These are phyloP conservation scores for Wallemia hederae DNA, from an alignment of 1,284 basidiomycete genomes.

Conservation along the genomic window DNA sequence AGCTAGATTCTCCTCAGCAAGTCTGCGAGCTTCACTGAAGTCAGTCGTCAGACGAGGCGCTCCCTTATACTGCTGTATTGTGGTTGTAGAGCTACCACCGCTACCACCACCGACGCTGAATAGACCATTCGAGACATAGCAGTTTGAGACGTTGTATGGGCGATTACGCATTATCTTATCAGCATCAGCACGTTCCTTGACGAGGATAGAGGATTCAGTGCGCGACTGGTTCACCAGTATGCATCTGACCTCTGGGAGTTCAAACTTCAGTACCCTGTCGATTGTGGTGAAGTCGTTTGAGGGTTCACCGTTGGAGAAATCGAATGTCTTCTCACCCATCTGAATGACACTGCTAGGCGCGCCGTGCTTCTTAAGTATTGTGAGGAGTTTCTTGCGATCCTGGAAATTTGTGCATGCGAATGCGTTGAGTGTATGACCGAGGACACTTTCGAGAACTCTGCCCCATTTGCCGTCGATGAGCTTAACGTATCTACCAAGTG, in stretches of 20 bases:
- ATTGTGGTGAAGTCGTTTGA: constrained; percentile 33
- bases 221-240: constrained; percentile 41
- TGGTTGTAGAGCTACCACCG: constrained; percentile 28
- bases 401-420: constrained; percentile 47
- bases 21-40: constrained; percentile 1
- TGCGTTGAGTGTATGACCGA: constrained; percentile 32
- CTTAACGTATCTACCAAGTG: constrained; percentile 51
- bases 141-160: constrained; percentile 11
- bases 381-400: constrained; percentile 34
- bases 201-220: constrained; percentile 46
- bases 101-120: constrained; percentile 15
- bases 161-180: constrained; percentile 19
- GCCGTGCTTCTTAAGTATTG: constrained; percentile 25
- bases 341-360: constrained; percentile 21
- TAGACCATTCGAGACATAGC: constrained; percentile 8
- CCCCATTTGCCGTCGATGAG: constrained; percentile 40
- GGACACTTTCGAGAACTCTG: constrained; percentile 30
- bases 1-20: not conserved
- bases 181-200: constrained; percentile 28
- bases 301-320: constrained; percentile 23
- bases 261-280: constrained; percentile 55
- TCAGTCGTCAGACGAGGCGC: constrained; percentile 14
- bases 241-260: constrained; percentile 42
- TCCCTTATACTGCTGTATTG: constrained; percentile 15
- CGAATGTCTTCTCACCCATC: constrained; percentile 5